Percentiles rank a stretch among this genome's conserved stretches.
These are phyloP conservation scores for Aciculoconidium aculeatum DNA, from an alignment of 805 yeast genomes.

Conservation along the genomic window DNA sequence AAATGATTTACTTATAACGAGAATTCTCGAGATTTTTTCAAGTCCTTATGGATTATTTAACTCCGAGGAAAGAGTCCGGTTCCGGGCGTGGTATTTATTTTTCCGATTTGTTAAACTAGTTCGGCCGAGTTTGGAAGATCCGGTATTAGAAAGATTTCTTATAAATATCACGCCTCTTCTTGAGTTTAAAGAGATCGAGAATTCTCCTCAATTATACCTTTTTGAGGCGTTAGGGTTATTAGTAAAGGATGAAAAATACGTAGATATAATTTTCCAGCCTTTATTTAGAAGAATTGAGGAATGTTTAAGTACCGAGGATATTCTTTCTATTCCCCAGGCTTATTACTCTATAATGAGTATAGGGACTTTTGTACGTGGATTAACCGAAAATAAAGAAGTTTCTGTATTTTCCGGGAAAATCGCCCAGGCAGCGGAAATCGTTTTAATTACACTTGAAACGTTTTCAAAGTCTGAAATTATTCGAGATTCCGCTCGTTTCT, in stretches of 20 bases:
- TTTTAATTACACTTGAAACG: constrained; percentile 74
- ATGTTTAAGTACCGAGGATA: constrained; percentile 38
- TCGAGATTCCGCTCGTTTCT: constrained; percentile 80
- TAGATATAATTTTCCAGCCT: constrained; percentile 69
- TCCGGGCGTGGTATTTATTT: constrained; percentile 87
- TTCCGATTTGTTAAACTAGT: constrained; percentile 75
- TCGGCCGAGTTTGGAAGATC: constrained; percentile 52
- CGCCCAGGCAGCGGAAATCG: constrained; percentile 71
- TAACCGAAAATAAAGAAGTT: constrained; percentile 14
- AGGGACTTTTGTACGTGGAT: constrained; percentile 86
- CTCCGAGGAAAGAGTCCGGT: constrained; percentile 63
- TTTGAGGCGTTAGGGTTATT: constrained; percentile 85
- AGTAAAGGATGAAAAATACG: constrained; percentile 44
- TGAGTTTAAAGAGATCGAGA: constrained; percentile 47
- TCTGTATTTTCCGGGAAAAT: constrained; percentile 39
- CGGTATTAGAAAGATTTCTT: constrained; percentile 48
- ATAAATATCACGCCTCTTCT: constrained; percentile 58
- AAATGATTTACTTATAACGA: constrained; percentile 47
- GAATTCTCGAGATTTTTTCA: constrained; percentile 71
- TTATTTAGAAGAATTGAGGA: constrained; percentile 65
- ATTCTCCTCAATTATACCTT: constrained; percentile 67
- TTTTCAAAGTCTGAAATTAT: constrained; percentile 61
- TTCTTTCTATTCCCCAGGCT: constrained; percentile 41
- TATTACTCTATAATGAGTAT: constrained; percentile 86
- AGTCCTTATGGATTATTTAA: constrained; percentile 80